These are phyloP conservation scores for Discostella stelligera DNA, from an alignment of 352 stramenopile species.

Conservation along the genomic window DNA sequence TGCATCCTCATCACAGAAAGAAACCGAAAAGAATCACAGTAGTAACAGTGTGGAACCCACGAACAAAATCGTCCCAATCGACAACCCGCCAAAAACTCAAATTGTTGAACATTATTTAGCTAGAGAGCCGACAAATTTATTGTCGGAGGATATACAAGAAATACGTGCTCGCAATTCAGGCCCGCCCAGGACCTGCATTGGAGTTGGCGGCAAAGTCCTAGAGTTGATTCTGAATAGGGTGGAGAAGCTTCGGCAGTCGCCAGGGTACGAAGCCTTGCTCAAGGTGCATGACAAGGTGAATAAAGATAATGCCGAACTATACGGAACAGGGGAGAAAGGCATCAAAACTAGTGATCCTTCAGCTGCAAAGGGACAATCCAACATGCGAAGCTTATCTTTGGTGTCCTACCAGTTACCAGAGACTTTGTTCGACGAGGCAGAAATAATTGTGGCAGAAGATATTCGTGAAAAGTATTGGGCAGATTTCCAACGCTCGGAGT, in stretches of 20 bases:
- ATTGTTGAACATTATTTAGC: conserved; percentile 43
- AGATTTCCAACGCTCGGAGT: conserved; percentile 84
- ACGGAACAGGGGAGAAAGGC: background rate
- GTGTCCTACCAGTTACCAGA: conserved; percentile 38
- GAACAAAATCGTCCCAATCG: conserved; percentile 2
- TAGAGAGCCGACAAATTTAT: conserved; percentile 21
- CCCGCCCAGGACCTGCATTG: conserved; percentile 31
- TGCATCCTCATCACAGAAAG: background rate
- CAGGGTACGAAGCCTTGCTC: conserved; percentile 20
- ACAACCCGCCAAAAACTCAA: conserved; percentile 30
- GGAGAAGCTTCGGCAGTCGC: conserved; percentile 33
- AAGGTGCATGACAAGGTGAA: background rate
- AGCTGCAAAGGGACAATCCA: background rate
- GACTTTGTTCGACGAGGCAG: conserved; percentile 68
- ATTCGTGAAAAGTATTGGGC: conserved; percentile 67
- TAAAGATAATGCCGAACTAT: background rate
- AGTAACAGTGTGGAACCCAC: background rate
- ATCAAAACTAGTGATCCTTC: background rate
- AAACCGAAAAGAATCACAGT: background rate
- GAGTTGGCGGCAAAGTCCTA: conserved; percentile 36
- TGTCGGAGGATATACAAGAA: conserved; percentile 27
- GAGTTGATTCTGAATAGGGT: conserved; percentile 25
- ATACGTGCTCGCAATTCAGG: conserved; percentile 23
- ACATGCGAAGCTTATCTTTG: conserved; percentile 18
- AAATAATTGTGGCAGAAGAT: conserved; percentile 63